Conservation (phyloP, 176 grass and related monocot species). For the Carex cristatella region DNA sequence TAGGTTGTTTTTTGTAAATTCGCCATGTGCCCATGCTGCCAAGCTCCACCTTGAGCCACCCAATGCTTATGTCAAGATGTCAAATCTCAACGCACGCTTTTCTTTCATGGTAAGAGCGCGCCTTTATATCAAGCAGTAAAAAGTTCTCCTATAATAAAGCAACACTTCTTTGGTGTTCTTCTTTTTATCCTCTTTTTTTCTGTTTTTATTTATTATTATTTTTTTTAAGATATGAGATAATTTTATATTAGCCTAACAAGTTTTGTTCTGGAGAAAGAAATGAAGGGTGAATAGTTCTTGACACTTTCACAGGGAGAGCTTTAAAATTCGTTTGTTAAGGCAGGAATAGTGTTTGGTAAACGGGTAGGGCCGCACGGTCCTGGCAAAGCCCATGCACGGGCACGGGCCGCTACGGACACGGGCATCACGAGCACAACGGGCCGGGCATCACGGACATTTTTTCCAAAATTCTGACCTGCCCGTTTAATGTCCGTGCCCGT, state of each 20-base stretch:
- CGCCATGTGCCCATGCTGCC: conserved; percentile 1
- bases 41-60: conserved; percentile 1
- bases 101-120: not conserved
- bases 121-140: not conserved
- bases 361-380: too few species aligned
- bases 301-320: not conserved
- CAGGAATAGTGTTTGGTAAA: not conserved
- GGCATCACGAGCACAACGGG: too few species aligned
- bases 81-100: conserved; percentile 21
- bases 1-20: not conserved
- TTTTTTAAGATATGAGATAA: not conserved
- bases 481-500: too few species aligned
- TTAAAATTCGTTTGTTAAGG: not conserved
- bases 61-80: conserved; percentile 23
- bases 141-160: not conserved
- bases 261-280: too few species aligned
- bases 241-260: not conserved
- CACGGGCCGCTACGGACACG: too few species aligned
- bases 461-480: too few species aligned
- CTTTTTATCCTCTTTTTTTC: not conserved
- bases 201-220: not conserved
- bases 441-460: too few species aligned
- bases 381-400: too few species aligned
- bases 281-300: not conserved
- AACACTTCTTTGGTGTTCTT: not conserved